Percentiles rank a stretch among this genome's conserved stretches.
Evolutionary conservation across 1,284 basidiomycete species (phyloP).

Genomic region (Cronartium quercuum): DNA sequence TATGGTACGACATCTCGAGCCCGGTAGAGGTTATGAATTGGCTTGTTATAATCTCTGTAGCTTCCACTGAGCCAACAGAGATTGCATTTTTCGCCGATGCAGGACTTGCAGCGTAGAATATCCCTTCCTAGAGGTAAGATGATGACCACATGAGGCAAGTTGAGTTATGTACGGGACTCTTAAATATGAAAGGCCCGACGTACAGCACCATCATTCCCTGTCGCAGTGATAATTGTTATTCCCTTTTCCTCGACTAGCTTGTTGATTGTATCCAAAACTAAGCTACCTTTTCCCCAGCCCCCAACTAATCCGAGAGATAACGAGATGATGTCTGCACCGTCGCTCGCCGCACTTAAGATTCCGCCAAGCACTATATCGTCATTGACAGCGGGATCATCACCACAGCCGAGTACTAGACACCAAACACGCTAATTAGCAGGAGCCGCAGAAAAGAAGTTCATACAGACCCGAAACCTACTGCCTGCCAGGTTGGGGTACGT

Average conservation of each 20-base stretch:
- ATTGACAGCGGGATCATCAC: neutral
- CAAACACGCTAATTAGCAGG: too few species aligned
- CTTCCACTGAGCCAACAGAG: conserved; percentile 29
- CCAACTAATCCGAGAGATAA: conserved; percentile 21
- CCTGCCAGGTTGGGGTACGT: too few species aligned
- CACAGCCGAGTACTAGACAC: neutral
- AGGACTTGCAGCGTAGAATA: conserved; percentile 27
- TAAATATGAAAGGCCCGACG: neutral
- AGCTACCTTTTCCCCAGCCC: conserved; percentile 22
- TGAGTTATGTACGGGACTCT: neutral
- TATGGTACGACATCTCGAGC: conserved; percentile 1
- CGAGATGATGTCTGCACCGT: conserved; percentile 31
- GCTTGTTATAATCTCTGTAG: neutral
- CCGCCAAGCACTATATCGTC: conserved; percentile 24
- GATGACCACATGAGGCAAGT: neutral
- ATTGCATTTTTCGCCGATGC: conserved; percentile 24
- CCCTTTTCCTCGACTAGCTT: conserved; percentile 15
- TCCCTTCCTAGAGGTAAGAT: conserved; percentile 2
- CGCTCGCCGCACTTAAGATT: conserved; percentile 13
- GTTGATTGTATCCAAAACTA: conserved; percentile 19
- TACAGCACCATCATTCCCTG: conserved; percentile 33
- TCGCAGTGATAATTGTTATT: conserved; percentile 11
- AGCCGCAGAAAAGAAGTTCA: too few species aligned
- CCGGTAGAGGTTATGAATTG: conserved; percentile 15
- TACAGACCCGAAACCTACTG: too few species aligned